Percentiles rank a stretch among this genome's conserved stretches.
Conservation (phyloP, 306 rosid genomes). For the Cucumis sativus region Cucumber_9930_V3 NC_026655.2:1679001-1679500, state of each 20-base stretch:
- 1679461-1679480: slow-evolving; percentile 70
- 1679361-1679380: slow-evolving; percentile 43
- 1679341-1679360: slow-evolving; percentile 32
- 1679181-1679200: neutral
- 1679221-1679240: neutral
- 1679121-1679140: neutral
- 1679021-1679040: neutral
- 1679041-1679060: neutral
- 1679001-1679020: neutral
- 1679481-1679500: slow-evolving; percentile 53
- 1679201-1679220: neutral
- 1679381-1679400: slow-evolving; percentile 50
- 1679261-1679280: slow-evolving; percentile 11
- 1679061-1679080: neutral
- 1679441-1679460: slow-evolving; percentile 28
- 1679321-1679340: slow-evolving; percentile 58
- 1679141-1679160: no score
- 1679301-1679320: slow-evolving; percentile 54
- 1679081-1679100: neutral
- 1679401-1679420: slow-evolving; percentile 70
- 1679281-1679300: slow-evolving; percentile 67
- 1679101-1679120: neutral
- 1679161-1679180: neutral
- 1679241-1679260: neutral
- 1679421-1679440: slow-evolving; percentile 58